phyloP scores from a whole-genome alignment of 768 basidiomycete genomes.

The Trametes sanguinea region DNA sequence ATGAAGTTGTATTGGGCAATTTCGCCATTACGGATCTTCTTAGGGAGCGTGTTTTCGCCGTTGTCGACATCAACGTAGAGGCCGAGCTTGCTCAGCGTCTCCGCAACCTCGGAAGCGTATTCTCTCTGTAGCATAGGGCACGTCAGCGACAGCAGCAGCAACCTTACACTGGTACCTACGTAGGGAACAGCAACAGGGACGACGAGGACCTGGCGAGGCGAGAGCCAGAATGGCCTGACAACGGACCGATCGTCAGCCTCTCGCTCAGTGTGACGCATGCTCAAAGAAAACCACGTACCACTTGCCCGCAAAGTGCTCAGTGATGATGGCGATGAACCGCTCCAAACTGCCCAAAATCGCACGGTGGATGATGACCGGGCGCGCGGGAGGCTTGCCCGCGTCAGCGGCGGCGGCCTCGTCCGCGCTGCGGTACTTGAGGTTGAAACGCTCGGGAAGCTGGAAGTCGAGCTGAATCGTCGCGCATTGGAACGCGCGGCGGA shows the following conservation, averaged over 20 bases:
- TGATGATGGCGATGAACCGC: conserved; percentile 95
- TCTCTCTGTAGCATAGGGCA: conserved; percentile 60
- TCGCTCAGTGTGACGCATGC: not conserved
- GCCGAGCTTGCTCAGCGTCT: conserved; percentile 65
- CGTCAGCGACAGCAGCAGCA: not conserved
- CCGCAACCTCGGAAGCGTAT: conserved; percentile 82
- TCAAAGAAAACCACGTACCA: conserved; percentile 58
- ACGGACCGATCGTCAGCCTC: not conserved
- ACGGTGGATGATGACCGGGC: conserved; percentile 98
- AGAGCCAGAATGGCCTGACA: conserved; percentile 93
- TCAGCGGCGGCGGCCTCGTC: conserved; percentile 64
- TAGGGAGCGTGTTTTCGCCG: conserved; percentile 86
- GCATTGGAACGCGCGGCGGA: conserved; percentile 94
- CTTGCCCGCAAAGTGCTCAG: conserved; percentile 96
- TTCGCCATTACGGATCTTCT: conserved; percentile 98
- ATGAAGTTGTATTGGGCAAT: conserved; percentile 98
- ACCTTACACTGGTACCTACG: conserved; percentile 48
- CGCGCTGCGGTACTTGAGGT: conserved; percentile 85
- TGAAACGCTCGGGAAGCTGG: conserved; percentile 96
- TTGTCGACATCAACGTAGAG: conserved; percentile 93
- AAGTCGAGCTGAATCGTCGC: conserved; percentile 99
- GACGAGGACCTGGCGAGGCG: conserved; percentile 89
- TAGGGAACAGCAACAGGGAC: conserved; percentile 90
- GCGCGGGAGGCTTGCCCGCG: conserved; percentile 48
- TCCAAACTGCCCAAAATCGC: conserved; percentile 94